A percentile compares a stretch with the other conserved stretches of the same genome.
Evolutionary conservation across 768 basidiomycete genomes (phyloP).

Genomic region (Tulasnella sp.): DNA sequence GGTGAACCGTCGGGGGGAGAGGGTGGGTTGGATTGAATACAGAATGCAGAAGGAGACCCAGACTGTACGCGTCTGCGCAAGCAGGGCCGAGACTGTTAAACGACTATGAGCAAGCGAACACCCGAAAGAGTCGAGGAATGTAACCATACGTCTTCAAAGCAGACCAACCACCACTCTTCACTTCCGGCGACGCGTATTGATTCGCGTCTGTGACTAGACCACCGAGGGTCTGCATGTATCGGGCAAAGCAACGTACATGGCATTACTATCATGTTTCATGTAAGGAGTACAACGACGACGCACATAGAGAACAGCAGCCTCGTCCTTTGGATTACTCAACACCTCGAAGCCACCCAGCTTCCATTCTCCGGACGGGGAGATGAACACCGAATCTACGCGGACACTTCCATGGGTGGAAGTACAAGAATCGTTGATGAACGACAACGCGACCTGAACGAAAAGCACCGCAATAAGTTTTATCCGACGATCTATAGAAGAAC

Average conservation of each 20-base stretch:
- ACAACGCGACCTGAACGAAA: constrained; percentile 58
- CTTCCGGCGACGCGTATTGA: constrained; percentile 67
- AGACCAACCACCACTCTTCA: constrained; percentile 79
- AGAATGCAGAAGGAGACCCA: constrained; percentile 75
- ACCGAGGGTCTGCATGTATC: constrained; percentile 48
- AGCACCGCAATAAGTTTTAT: background rate
- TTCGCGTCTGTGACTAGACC: constrained; percentile 51
- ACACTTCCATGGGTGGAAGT: constrained; percentile 77
- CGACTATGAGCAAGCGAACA: background rate
- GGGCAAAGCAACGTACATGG: background rate
- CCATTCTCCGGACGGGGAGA: constrained; percentile 94
- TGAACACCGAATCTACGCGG: constrained; percentile 65
- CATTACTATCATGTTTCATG: background rate
- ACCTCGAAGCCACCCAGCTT: constrained; percentile 91
- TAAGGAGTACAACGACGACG: constrained; percentile 26
- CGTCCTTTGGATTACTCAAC: constrained; percentile 73
- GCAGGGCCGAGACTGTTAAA: constrained; percentile 38
- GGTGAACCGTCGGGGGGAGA: constrained; percentile 52
- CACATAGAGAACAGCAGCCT: constrained; percentile 70
- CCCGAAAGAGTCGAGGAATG: background rate
- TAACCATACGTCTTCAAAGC: constrained; percentile 61
- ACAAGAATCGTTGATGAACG: constrained; percentile 81
- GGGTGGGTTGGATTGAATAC: constrained; percentile 83
- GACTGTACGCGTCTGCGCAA: constrained; percentile 74
- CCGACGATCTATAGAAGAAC: background rate